Conservation (phyloP, 2,329 filamentous ascomycete genomes). For the Chalara sp. region DNA sequence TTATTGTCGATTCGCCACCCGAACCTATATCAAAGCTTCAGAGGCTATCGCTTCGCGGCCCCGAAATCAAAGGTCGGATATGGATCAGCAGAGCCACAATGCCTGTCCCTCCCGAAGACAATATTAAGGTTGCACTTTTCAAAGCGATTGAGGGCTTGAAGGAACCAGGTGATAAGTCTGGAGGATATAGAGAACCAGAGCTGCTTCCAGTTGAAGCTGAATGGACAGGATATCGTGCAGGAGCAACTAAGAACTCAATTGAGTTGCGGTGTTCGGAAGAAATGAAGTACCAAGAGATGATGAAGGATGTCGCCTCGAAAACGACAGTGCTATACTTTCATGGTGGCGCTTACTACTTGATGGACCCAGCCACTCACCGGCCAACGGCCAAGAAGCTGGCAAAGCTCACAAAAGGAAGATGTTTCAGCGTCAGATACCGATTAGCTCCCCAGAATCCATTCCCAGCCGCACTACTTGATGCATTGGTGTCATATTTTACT, state of each 20-base stretch:
- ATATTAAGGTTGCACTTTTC: slow-evolving; percentile 52
- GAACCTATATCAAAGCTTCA: slow-evolving; percentile 55
- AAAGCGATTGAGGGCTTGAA: slow-evolving; percentile 49
- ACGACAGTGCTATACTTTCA: slow-evolving; percentile 69
- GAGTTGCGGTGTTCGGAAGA: slow-evolving; percentile 53
- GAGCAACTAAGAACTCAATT: slow-evolving; percentile 41
- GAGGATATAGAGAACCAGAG: slow-evolving; percentile 41
- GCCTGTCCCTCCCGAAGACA: slow-evolving; percentile 46
- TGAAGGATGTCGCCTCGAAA: slow-evolving; percentile 57
- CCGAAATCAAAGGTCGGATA: slow-evolving; percentile 67
- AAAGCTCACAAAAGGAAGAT: slow-evolving; percentile 58
- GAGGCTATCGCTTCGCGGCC: slow-evolving; percentile 51
- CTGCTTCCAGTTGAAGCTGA: slow-evolving; percentile 58
- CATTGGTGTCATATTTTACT: slow-evolving; percentile 62
- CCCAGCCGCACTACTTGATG: slow-evolving; percentile 67
- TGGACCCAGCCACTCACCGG: slow-evolving; percentile 65
- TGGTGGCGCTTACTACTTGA: slow-evolving; percentile 67
- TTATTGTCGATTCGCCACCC: slow-evolving; percentile 36
- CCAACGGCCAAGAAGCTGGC: slow-evolving; percentile 52
- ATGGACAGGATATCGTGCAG: slow-evolving; percentile 65
- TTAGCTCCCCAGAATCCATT: slow-evolving; percentile 71
- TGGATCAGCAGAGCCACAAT: slow-evolving; percentile 73
- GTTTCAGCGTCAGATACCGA: slow-evolving; percentile 62
- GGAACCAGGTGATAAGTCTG: slow-evolving; percentile 22
- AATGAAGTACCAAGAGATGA: slow-evolving; percentile 59